Evolutionary conservation across 495 filamentous ascomycete genomes (phyloP).

Genomic region (Pyrenopolyporus hunteri): DNA sequence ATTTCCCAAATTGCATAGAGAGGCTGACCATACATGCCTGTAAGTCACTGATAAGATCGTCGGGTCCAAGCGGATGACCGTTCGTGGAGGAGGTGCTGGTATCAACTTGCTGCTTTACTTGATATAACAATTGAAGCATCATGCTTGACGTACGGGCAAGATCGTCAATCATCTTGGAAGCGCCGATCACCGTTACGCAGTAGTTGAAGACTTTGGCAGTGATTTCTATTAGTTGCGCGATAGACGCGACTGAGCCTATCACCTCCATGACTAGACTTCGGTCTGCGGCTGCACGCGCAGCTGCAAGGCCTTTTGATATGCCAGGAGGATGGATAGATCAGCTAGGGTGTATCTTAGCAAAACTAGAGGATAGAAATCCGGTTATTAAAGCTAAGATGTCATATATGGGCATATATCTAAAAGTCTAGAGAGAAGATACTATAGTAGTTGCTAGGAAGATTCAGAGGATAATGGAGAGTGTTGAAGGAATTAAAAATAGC

Average conservation of each 20-base stretch:
- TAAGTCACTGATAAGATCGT: slow-evolving; percentile 20
- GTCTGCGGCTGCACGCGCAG: neutral
- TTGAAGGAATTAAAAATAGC: no score
- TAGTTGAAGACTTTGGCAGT: slow-evolving; percentile 29
- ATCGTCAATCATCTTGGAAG: slow-evolving; percentile 26
- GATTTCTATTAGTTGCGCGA: slow-evolving; percentile 24
- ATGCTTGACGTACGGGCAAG: slow-evolving; percentile 24
- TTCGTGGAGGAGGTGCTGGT: neutral
- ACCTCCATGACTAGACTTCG: slow-evolving; percentile 19
- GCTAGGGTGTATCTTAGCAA: no score
- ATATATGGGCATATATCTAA: no score
- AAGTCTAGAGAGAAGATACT: no score
- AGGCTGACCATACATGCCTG: slow-evolving; percentile 19
- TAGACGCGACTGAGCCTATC: slow-evolving; percentile 31
- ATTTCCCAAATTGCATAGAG: slow-evolving; percentile 22
- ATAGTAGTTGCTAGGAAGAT: no score
- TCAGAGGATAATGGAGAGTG: no score
- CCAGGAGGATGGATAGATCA: no score
- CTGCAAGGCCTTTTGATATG: neutral
- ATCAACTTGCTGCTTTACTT: slow-evolving; percentile 20
- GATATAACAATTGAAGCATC: slow-evolving; percentile 28
- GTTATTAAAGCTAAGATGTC: no score
- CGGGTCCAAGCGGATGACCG: slow-evolving; percentile 12
- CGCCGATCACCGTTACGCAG: slow-evolving; percentile 24
- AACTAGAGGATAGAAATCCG: no score